These are phyloP conservation scores for Rhizopogon sp. DNA, from an alignment of 768 basidiomycete genomes.

Conservation along the genomic window DNA sequence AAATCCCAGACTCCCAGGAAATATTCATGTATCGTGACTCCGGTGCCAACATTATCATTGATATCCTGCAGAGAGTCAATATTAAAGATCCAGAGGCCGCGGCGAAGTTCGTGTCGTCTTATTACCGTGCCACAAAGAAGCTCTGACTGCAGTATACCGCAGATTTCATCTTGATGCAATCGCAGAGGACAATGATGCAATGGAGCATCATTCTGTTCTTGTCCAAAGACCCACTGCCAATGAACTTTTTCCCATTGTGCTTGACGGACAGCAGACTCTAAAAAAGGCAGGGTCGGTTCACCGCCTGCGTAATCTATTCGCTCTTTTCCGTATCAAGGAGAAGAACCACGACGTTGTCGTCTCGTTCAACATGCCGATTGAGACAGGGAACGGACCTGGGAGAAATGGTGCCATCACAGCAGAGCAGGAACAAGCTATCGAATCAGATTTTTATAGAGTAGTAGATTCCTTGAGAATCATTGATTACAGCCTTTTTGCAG, in stretches of 20 bases:
- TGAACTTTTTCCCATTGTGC: conserved; percentile 56
- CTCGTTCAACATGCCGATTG: conserved; percentile 75
- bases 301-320: conserved; percentile 43
- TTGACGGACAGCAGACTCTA: conserved; percentile 67
- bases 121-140: not conserved
- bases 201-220: conserved; percentile 1
- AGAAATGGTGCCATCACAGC: conserved; percentile 32
- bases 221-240: conserved; percentile 23
- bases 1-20: conserved; percentile 94
- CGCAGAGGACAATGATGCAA: conserved; percentile 85
- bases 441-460: conserved; percentile 48
- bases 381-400: conserved; percentile 32
- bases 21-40: conserved; percentile 76
- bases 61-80: conserved; percentile 75
- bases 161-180: conserved; percentile 91
- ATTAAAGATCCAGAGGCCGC: conserved; percentile 47
- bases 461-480: conserved; percentile 58
- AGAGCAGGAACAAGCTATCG: conserved; percentile 25
- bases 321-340: conserved; percentile 69
- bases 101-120: conserved; percentile 45
- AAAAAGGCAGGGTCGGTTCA: conserved; percentile 61
- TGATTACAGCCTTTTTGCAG: conserved; percentile 66
- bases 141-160: conserved; percentile 8
- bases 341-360: conserved; percentile 80
- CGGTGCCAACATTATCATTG: conserved; percentile 73